These are phyloP conservation scores for Tetracladium setigerum DNA, from an alignment of 495 filamentous ascomycete species.

Conservation along the genomic window DNA sequence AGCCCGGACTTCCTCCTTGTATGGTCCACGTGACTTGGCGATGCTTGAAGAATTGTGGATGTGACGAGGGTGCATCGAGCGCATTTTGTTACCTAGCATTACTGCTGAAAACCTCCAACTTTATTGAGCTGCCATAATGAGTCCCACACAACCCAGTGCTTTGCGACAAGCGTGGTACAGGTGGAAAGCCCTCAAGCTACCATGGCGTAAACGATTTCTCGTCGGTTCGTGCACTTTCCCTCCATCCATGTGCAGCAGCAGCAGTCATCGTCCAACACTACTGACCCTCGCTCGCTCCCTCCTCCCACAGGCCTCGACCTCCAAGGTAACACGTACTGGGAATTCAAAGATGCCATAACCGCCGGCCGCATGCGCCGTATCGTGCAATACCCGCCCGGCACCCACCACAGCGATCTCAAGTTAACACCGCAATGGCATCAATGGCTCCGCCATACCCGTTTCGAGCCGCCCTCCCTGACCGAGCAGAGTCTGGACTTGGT, in stretches of 20 bases:
- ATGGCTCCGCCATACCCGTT: slow-evolving; percentile 84
- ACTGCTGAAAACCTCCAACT: no score
- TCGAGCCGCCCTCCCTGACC: slow-evolving; percentile 56
- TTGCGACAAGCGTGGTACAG: slow-evolving; percentile 57
- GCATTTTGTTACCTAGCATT: no score
- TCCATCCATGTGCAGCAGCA: not conserved
- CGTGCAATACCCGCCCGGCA: slow-evolving; percentile 53
- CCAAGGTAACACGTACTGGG: slow-evolving; percentile 88
- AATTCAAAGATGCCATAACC: slow-evolving; percentile 64
- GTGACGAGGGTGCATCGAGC: no score
- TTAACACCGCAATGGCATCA: slow-evolving; percentile 82
- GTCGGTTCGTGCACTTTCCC: slow-evolving; percentile 48
- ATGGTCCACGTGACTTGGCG: no score
- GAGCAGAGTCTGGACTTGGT: slow-evolving; percentile 68
- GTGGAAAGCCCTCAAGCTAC: slow-evolving; percentile 78
- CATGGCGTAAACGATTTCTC: slow-evolving; percentile 79
- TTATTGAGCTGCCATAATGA: slow-evolving; percentile 10
- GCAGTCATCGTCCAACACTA: no score
- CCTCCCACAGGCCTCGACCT: slow-evolving; percentile 67
- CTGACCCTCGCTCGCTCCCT: no score
- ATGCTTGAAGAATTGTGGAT: no score
- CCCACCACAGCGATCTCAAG: slow-evolving; percentile 58
- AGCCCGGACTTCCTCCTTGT: no score
- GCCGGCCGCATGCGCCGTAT: slow-evolving; percentile 51
- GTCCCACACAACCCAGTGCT: slow-evolving; percentile 27